Conservation (phyloP, 495 filamentous ascomycete species). For the Penicillium mononematosum region DNA sequence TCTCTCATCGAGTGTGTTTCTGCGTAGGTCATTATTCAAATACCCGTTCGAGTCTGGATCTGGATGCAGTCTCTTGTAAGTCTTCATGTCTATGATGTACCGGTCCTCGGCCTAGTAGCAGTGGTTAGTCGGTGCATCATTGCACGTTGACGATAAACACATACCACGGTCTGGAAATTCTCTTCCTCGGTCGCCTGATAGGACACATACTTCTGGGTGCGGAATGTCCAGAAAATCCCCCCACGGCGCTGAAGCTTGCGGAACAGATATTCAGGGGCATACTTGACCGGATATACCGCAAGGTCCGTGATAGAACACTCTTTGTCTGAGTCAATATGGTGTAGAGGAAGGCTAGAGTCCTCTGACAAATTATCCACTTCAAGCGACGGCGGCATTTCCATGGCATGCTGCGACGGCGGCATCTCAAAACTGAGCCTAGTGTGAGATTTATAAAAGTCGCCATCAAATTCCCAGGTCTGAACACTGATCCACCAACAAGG, state of each 20-base stretch:
- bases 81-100: slow-evolving; percentile 25
- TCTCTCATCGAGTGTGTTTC: neutral
- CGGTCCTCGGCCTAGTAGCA: slow-evolving; percentile 14
- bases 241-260: slow-evolving; percentile 17
- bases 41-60: neutral
- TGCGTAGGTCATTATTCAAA: neutral
- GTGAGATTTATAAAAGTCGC: neutral
- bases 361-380: neutral
- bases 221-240: slow-evolving; percentile 22
- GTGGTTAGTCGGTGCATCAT: neutral
- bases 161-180: slow-evolving; percentile 12
- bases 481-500: neutral
- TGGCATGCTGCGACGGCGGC: neutral
- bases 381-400: neutral
- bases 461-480: slow-evolving; percentile 6
- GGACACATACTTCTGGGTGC: slow-evolving; percentile 18
- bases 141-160: slow-evolving; percentile 1
- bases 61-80: slow-evolving; percentile 19
- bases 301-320: slow-evolving; percentile 10
- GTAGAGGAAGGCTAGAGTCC: neutral
- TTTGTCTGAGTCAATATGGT: neutral
- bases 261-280: slow-evolving; percentile 13
- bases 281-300: slow-evolving; percentile 17
- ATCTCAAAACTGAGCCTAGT: slow-evolving; percentile 1
- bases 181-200: slow-evolving; percentile 17